Conservation (phyloP, 176 grass and related monocot genomes). For the Triticum urartu region DNA sequence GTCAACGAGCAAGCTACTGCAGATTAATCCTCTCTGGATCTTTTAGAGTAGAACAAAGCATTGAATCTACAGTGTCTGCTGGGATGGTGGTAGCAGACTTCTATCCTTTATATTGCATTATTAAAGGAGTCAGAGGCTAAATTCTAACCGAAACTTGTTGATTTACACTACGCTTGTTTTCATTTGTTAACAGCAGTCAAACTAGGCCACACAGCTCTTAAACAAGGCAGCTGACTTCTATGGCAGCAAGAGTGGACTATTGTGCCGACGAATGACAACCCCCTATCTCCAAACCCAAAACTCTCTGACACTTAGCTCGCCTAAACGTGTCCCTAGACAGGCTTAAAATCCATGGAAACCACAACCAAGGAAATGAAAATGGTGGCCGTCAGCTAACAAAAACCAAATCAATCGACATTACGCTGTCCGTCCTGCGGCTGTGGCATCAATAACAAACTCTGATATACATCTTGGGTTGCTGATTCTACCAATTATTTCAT, state of each 20-base stretch:
- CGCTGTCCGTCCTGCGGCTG: too few relatives aligned
- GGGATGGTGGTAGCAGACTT: neutral
- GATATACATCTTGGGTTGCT: too few relatives aligned
- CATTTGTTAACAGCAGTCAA: neutral
- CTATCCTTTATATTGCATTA: neutral
- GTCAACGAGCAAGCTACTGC: neutral
- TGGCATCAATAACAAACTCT: too few relatives aligned
- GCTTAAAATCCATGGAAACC: neutral
- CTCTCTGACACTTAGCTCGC: too few relatives aligned
- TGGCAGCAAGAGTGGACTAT: neutral
- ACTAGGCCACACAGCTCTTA: too few relatives aligned
- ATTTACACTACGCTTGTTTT: neutral
- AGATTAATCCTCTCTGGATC: neutral
- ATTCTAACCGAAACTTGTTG: too few relatives aligned
- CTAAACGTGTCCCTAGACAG: neutral
- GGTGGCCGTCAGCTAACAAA: too few relatives aligned
- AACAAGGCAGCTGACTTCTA: neutral
- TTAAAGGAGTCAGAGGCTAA: neutral
- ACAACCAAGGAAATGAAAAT: too few relatives aligned
- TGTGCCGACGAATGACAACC: neutral
- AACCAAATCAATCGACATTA: too few relatives aligned
- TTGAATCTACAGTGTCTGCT: neutral
- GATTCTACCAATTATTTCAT: too few relatives aligned
- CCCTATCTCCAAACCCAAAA: neutral
- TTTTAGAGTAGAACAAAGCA: neutral